Base-by-base conservation (phyloP, 495 filamentous ascomycete species). In the Aspergillus taichungensis region DNA sequence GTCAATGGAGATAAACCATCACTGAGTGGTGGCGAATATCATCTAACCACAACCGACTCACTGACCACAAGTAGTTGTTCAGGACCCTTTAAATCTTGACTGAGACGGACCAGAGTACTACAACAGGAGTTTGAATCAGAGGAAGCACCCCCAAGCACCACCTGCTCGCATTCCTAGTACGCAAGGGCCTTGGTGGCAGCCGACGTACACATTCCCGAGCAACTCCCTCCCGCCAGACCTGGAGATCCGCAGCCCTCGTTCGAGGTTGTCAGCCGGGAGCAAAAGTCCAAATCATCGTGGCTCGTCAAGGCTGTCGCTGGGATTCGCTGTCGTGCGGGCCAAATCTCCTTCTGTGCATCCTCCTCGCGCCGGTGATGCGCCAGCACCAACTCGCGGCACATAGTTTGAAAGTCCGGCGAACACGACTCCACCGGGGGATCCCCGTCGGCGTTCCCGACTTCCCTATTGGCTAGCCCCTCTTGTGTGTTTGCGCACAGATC, bases 241-340 rank as follows among this genome's bases (percentile, higher is more conserved):
- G 18, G 18, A 24, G 18, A 24, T 24, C 18, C 18, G 18, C 18
- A 24, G 18, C 18, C 18, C 18, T 24, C 18, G 18, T 24, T 24
- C 18, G 18, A 24, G 2, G 42, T 56, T 5, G 47, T 43, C 40
- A 72, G 39, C 13, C 56, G 59, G 6, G 54, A 43, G 37, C 67
- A 72, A 34, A 73, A 73, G 10, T 64, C 55, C 39, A 67, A 42
- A 37, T 73, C 69, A 7, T 63, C 54, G 45, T 62, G 49, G 33
- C 57, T 69, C 12, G 52, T 53, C 6, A 43, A 13, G 1, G 61
- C 66, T 12, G 43, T 52, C 12, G 34, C 39, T 12, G 67, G 66
- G 27, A 69, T 37, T 6, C 34, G 50, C 49, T 72, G 71, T 14
- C 66, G 59, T 3, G 74, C 73, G 8, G 75, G 75, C 71, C 72